phyloP scores from a whole-genome alignment of 495 filamentous ascomycete species.

The Neurospora tetraspora region DNA sequence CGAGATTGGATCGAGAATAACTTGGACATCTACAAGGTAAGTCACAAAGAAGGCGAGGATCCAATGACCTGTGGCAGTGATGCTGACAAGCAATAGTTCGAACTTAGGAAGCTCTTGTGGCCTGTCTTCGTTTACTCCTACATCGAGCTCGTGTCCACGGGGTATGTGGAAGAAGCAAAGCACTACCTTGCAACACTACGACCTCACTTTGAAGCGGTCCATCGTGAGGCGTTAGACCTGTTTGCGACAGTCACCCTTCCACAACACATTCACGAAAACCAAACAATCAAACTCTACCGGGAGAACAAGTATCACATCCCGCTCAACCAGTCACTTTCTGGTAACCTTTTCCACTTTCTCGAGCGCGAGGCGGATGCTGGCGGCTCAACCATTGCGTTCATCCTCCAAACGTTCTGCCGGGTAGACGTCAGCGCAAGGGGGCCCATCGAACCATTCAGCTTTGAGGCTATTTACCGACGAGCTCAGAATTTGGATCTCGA shows the following conservation, averaged over 20 bases:
- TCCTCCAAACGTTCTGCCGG: conserved; percentile 65
- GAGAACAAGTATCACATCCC: conserved; percentile 80
- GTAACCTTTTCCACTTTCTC: conserved; percentile 74
- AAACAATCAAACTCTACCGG: conserved; percentile 63
- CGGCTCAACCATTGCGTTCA: conserved; percentile 60
- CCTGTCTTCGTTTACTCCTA: conserved; percentile 92
- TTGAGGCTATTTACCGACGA: conserved; percentile 69
- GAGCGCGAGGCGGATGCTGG: conserved; percentile 74
- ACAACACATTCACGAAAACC: conserved; percentile 64
- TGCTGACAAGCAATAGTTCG: conserved; percentile 50
- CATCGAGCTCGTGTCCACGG: conserved; percentile 67
- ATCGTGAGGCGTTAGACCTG: conserved; percentile 63
- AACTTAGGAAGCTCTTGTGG: conserved; percentile 77
- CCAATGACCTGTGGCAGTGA: not conserved
- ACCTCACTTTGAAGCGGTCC: conserved; percentile 58
- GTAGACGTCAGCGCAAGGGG: conserved; percentile 66
- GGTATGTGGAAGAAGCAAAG: conserved; percentile 57
- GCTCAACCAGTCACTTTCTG: conserved; percentile 67
- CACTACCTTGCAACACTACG: conserved; percentile 59
- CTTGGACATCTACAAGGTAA: conserved; percentile 85
- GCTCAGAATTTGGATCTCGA: conserved; percentile 38
- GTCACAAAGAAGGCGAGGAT: not conserved
- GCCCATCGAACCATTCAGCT: conserved; percentile 65
- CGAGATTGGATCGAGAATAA: conserved; percentile 78
- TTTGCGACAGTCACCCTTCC: conserved; percentile 61